phyloP scores from a whole-genome alignment of 2,329 filamentous ascomycete genomes.

The Leptographium flavum region DNA sequence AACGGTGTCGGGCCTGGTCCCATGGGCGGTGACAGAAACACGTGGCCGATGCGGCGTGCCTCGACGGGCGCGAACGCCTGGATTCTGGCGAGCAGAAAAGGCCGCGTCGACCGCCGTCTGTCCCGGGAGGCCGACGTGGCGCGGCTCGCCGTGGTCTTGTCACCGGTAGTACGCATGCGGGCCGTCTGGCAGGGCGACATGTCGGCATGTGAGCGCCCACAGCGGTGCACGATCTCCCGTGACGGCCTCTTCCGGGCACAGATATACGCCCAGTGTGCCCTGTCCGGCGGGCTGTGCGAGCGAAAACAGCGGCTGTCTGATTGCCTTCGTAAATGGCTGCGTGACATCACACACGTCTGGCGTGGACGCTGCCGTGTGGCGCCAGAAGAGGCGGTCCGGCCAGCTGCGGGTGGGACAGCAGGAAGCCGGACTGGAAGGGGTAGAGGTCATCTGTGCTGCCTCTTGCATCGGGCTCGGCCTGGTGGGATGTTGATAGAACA shows the following conservation, averaged over 20 bases:
- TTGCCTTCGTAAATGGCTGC: not conserved
- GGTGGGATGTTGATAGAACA: too few species aligned
- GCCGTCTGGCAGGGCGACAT: not conserved
- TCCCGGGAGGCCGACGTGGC: not conserved
- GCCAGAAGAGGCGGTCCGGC: too few species aligned
- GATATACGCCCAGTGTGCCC: not conserved
- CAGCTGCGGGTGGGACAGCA: too few species aligned
- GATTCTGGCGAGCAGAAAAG: not conserved
- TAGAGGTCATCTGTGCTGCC: too few species aligned
- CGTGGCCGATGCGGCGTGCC: not conserved
- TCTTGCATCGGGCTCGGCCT: too few species aligned
- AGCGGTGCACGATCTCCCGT: not conserved
- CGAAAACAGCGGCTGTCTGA: not conserved
- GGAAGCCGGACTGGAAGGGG: too few species aligned
- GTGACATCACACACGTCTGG: too few species aligned
- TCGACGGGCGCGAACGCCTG: not conserved
- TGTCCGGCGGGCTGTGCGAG: not conserved
- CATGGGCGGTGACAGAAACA: not conserved
- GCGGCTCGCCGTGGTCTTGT: not conserved
- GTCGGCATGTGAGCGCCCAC: not conserved
- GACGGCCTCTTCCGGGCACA: not conserved
- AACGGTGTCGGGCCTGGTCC: not conserved
- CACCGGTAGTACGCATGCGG: not conserved
- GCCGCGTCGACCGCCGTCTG: not conserved
- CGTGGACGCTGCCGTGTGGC: too few species aligned